Evolutionary conservation across 202 grass and related monocot species (phyloP).

Genomic region (Zizania palustris): DNA sequence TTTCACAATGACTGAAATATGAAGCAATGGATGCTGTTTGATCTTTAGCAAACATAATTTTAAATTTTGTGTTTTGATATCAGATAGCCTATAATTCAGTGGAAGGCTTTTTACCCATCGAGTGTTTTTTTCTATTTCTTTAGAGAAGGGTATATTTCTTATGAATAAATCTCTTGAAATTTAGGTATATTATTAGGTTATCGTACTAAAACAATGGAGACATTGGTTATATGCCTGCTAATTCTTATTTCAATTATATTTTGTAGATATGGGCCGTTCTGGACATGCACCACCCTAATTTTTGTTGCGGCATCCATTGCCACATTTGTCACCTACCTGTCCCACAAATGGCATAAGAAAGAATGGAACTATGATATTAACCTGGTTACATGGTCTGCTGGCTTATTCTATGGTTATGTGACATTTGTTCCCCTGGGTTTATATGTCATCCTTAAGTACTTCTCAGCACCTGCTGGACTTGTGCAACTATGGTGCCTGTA

Average conservation of each 20-base stretch:
- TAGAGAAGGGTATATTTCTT: neutral
- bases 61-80: conserved; percentile 15
- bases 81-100: neutral
- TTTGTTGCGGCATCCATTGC: conserved; percentile 93
- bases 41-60: conserved; percentile 2
- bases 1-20: conserved; percentile 4
- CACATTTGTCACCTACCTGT: conserved; percentile 92
- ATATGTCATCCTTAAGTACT: conserved; percentile 95
- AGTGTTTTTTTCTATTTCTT: conserved; percentile 5
- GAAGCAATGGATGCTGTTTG: neutral
- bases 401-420: conserved; percentile 97
- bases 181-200: neutral
- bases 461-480: conserved; percentile 91
- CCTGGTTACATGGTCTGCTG: conserved; percentile 97
- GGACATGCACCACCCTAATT: conserved; percentile 97
- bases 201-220: conserved; percentile 3
- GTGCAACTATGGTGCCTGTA: conserved; percentile 97
- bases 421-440: conserved; percentile 87
- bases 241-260: conserved; percentile 37
- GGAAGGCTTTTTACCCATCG: neutral
- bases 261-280: conserved; percentile 93
- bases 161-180: neutral
- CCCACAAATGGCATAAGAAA: conserved; percentile 93
- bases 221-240: neutral
- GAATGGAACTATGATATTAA: conserved; percentile 99